Evolutionary conservation across 2,329 filamentous ascomycete genomes (phyloP).

Genomic region (Diaporthe humulicola): DNA sequence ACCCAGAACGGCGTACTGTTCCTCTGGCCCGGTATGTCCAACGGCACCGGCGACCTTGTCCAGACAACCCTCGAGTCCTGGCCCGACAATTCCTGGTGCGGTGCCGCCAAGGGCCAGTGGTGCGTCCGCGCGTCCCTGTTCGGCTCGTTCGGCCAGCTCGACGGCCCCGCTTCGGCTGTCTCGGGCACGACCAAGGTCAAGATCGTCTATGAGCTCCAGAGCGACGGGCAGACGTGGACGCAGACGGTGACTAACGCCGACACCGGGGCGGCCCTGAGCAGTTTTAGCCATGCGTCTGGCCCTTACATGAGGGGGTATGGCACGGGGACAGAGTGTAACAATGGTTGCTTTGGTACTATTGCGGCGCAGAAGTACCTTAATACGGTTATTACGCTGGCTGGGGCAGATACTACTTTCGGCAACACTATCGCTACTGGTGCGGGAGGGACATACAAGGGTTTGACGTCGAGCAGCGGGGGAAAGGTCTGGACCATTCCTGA

Average conservation of each 20-base stretch:
- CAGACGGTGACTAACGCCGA: conserved; percentile 52
- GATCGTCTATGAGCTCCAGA: conserved; percentile 45
- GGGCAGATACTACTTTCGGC: conserved; percentile 49
- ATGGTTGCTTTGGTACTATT: conserved; percentile 52
- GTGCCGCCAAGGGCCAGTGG: conserved; percentile 52
- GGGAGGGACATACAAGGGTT: conserved; percentile 51
- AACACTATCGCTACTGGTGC: conserved; percentile 45
- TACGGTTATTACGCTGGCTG: conserved; percentile 53
- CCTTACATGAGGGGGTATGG: conserved; percentile 54
- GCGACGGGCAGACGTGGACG: conserved; percentile 42
- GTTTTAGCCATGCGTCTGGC: conserved; percentile 50
- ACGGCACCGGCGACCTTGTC: conserved; percentile 57
- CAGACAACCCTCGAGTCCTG: conserved; percentile 58
- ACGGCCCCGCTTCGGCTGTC: conserved; percentile 39
- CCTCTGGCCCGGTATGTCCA: conserved; percentile 60
- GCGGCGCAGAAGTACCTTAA: conserved; percentile 54
- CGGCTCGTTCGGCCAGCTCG: conserved; percentile 56
- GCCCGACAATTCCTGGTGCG: conserved; percentile 56
- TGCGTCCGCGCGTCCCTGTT: conserved; percentile 56
- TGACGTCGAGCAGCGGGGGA: conserved; percentile 51
- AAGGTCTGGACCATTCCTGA: conserved; percentile 53
- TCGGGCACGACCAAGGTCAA: conserved; percentile 30
- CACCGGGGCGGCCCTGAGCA: conserved; percentile 51
- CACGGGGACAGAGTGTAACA: conserved; percentile 56
- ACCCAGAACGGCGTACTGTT: conserved; percentile 55